Evolutionary conservation across 2,329 filamentous ascomycete genomes (phyloP).

Genomic region (Nothophaeocryptopus gaeumannii): DNA sequence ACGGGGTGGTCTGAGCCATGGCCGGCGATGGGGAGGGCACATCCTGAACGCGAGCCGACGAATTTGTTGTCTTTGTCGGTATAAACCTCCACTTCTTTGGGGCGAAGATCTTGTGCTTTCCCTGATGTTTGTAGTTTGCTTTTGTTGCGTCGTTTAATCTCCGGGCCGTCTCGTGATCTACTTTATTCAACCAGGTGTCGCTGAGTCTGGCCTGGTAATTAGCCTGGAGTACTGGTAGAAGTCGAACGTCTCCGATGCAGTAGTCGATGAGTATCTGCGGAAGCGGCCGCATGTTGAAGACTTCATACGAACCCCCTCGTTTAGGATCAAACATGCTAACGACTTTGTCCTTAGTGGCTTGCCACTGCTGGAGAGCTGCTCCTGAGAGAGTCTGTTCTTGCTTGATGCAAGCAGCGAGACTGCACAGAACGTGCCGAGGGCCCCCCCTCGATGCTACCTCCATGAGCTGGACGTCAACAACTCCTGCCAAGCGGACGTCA

Average conservation of each 20-base stretch:
- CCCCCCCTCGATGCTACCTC: slow-evolving; percentile 44
- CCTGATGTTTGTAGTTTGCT: too few relatives aligned
- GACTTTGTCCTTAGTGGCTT: slow-evolving; percentile 39
- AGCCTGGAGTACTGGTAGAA: slow-evolving; percentile 36
- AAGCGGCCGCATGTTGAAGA: slow-evolving; percentile 51
- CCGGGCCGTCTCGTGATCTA: slow-evolving; percentile 5
- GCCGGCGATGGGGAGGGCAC: too few relatives aligned
- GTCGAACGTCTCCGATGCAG: slow-evolving; percentile 47
- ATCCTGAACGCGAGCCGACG: too few relatives aligned
- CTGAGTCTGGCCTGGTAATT: slow-evolving; percentile 29
- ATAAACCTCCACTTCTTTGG: too few relatives aligned
- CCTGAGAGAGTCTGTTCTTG: slow-evolving; percentile 21
- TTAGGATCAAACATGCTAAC: slow-evolving; percentile 41
- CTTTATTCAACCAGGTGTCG: slow-evolving; percentile 15
- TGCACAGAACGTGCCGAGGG: slow-evolving; percentile 28
- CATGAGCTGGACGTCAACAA: slow-evolving; percentile 58
- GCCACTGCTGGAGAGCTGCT: slow-evolving; percentile 27
- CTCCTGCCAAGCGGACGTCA: slow-evolving; percentile 42
- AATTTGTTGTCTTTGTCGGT: too few relatives aligned
- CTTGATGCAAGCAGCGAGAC: slow-evolving; percentile 43
- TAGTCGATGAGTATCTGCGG: slow-evolving; percentile 41
- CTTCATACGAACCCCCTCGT: slow-evolving; percentile 45
- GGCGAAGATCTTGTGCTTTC: too few relatives aligned
- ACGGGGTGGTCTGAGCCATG: too few relatives aligned
- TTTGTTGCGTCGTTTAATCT: too few relatives aligned